Evolutionary conservation across 805 yeast species (phyloP).

Genomic region (Lachancea sp.): DNA sequence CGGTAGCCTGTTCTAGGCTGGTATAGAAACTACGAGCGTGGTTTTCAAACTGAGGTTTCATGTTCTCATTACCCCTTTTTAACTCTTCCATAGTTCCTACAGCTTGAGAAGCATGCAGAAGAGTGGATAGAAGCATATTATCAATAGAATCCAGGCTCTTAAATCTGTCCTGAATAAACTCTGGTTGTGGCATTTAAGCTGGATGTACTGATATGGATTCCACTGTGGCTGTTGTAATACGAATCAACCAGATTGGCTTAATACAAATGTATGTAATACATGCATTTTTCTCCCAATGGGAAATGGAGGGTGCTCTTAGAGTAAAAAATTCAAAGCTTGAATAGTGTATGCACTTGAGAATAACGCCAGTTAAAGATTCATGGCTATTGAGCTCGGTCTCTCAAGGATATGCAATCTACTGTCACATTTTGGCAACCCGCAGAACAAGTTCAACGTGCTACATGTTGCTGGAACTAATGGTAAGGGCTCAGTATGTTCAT

Average conservation of each 20-base stretch:
- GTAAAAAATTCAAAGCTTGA: no score
- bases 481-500: constrained; percentile 88
- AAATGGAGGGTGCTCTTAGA: no score
- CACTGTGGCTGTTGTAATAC: no score
- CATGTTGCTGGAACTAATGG: constrained; percentile 98
- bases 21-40: constrained; percentile 25
- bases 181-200: constrained; percentile 31
- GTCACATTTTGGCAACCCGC: constrained; percentile 60
- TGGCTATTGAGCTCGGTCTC: constrained; percentile 57
- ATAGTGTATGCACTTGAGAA: no score
- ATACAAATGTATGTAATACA: no score
- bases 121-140: constrained; percentile 20
- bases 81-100: constrained; percentile 28
- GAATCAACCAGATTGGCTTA: no score
- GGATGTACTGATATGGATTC: no score
- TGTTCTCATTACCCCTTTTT: constrained; percentile 26
- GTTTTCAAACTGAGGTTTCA: constrained; percentile 27
- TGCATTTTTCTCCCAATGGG: no score
- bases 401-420: constrained; percentile 44
- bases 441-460: constrained; percentile 53
- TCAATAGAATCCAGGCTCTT: constrained; percentile 26
- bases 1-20: constrained; percentile 21
- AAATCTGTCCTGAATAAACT: constrained; percentile 27
- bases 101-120: constrained; percentile 28
- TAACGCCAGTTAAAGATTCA: no score